Evolutionary conservation across 768 basidiomycete genomes (phyloP).

Genomic region (Boletus sp.): DNA sequence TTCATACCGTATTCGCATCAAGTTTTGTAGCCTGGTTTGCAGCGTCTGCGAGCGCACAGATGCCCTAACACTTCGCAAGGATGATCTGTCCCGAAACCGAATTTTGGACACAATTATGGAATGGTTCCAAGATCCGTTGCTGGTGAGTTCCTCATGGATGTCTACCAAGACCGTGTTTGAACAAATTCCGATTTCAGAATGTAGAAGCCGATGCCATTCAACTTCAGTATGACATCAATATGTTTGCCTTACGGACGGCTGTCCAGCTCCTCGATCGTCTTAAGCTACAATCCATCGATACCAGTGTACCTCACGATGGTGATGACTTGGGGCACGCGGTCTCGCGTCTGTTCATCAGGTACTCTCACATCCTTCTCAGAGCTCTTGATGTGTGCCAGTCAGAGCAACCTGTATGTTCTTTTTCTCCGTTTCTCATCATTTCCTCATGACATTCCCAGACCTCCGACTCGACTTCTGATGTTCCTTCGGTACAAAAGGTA

Average conservation of each 20-base stretch:
- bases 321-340: conserved; percentile 69
- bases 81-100: conserved; percentile 61
- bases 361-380: conserved; percentile 63
- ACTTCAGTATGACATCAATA: conserved; percentile 65
- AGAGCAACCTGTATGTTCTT: conserved; percentile 42
- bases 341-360: conserved; percentile 77
- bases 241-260: conserved; percentile 67
- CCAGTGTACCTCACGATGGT: conserved; percentile 46
- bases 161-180: background rate
- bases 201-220: conserved; percentile 37
- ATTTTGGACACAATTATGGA: conserved; percentile 76
- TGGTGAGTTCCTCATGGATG: conserved; percentile 39
- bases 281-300: conserved; percentile 59
- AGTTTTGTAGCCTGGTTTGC: conserved; percentile 74
- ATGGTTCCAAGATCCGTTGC: conserved; percentile 63
- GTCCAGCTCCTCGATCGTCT: conserved; percentile 77
- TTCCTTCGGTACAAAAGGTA: conserved; percentile 48
- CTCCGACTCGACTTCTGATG: conserved; percentile 50
- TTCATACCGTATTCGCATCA: conserved; percentile 65
- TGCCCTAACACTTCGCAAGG: conserved; percentile 62
- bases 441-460: conserved; percentile 31
- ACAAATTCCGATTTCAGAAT: conserved; percentile 25
- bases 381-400: conserved; percentile 53
- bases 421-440: background rate
- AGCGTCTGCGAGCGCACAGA: conserved; percentile 63